phyloP scores from a whole-genome alignment of 352 stramenopile genomes.

The Saprolegnia parasitica region DNA sequence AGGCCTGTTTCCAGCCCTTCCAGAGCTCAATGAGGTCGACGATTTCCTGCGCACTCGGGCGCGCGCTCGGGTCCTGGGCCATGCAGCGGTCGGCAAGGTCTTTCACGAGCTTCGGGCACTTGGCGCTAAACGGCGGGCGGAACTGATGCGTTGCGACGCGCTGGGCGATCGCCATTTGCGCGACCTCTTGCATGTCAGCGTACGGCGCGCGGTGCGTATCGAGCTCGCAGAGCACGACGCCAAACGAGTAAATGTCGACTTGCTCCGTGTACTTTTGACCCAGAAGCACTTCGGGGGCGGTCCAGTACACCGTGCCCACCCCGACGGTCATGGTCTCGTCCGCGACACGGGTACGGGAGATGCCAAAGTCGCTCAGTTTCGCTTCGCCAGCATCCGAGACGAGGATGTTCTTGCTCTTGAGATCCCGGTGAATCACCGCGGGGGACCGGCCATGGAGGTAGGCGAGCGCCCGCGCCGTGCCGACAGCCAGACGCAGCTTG shows the following conservation, averaged over 20 bases:
- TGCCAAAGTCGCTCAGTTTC: constrained; percentile 75
- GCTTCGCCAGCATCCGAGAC: constrained; percentile 57
- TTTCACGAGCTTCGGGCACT: constrained; percentile 52
- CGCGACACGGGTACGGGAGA: constrained; percentile 60
- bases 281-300: constrained; percentile 74
- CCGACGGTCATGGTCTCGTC: constrained; percentile 82
- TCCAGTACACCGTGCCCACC: constrained; percentile 85
- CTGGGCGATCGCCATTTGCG: constrained; percentile 75
- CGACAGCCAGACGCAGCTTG: constrained; percentile 73
- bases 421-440: constrained; percentile 68
- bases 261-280: constrained; percentile 86
- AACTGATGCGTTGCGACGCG: constrained; percentile 67
- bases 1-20: constrained; percentile 20
- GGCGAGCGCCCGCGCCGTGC: constrained; percentile 68
- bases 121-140: constrained; percentile 53
- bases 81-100: constrained; percentile 63
- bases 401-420: constrained; percentile 81
- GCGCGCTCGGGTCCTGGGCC: constrained; percentile 53
- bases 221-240: constrained; percentile 73
- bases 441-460: constrained; percentile 65
- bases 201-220: constrained; percentile 77
- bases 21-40: constrained; percentile 50
- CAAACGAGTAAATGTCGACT: constrained; percentile 83
- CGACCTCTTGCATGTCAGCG: constrained; percentile 63
- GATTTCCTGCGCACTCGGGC: constrained; percentile 61